Evolutionary conservation across 2,329 filamentous ascomycete species (phyloP), one percentile per base, ranked within the genome.

Genomic region (Cryphonectria radicalis): DNA sequence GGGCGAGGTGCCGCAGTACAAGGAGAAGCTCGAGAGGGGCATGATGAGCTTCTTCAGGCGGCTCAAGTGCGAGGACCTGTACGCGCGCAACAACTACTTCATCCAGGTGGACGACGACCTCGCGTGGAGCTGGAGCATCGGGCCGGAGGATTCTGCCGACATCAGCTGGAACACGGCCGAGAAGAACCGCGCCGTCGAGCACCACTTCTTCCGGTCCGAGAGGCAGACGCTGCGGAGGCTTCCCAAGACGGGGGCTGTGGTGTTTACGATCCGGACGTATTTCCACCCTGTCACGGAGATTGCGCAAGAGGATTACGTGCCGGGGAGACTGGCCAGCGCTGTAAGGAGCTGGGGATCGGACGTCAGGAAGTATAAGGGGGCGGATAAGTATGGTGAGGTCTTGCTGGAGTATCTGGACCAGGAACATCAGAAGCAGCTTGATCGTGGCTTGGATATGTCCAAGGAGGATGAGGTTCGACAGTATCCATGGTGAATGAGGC

Each of bases 31-130:
- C 14, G 90, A 94, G 78, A 90, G 89, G 72, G 91, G 92, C 17
- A 95, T 95, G 92, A 87, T 87, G 82, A 93, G 92, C 78, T 94
- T 97, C 83, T 96, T 97, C 82, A 85, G 88, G 0, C 84, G 93
- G 0, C 80, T 96, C 0, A 86, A 87, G 77, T 91, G 91, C 0
- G 90, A 93, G 59, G 88, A 89, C 62, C 86, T 86, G n/a, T 84
- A 85, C 72, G 80, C 78, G 67, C 85, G 93, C 71, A 93, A 95
- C 78, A 95, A 96, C 78, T 97, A 96, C 81, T 97, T 97, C 82
- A 87, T 97, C 74, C 93, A 97, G 81, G 93, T 96, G 0, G 93
- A 97, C 77, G 92, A 94, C 70, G 81, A 86, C 6, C 83, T 97
- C 1, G 84, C 91, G 0, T 97, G 93, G 93, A 93, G 90, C 72